Conservation (phyloP, 163 green algal genomes). For the Chlamydomonas reinhardtii region DNA sequence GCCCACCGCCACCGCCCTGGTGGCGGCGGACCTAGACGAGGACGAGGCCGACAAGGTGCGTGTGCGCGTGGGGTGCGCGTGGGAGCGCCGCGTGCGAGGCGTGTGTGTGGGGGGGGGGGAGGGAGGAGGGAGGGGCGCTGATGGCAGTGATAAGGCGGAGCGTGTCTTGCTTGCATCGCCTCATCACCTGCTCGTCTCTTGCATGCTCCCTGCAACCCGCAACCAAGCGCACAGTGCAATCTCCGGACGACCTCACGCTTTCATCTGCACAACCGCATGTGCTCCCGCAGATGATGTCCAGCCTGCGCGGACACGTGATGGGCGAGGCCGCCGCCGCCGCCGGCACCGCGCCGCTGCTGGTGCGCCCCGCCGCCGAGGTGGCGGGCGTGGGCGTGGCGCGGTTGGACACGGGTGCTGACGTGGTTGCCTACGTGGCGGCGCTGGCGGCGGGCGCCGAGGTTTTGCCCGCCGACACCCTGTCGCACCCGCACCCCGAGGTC, state of each 20-base stretch:
- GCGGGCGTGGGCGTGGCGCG: constrained; percentile 15
- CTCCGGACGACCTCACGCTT: too few relatives aligned
- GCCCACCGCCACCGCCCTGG: not conserved
- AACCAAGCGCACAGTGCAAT: too few relatives aligned
- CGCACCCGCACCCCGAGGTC: constrained; percentile 22
- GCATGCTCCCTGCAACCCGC: too few relatives aligned
- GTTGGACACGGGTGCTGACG: not conserved
- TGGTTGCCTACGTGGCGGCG: constrained; percentile 5
- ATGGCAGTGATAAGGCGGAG: too few relatives aligned
- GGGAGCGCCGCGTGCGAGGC: not conserved
- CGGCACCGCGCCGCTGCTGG: not conserved
- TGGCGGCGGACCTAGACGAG: not conserved
- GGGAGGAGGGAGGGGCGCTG: too few relatives aligned
- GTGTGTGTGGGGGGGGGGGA: not conserved
- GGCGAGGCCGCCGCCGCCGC: not conserved
- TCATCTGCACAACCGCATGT: too few relatives aligned
- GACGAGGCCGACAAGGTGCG: constrained; percentile 13
- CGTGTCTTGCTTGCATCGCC: too few relatives aligned
- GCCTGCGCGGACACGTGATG: not conserved
- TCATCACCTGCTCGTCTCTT: too few relatives aligned
- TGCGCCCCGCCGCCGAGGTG: not conserved
- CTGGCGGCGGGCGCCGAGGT: not conserved
- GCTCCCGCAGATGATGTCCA: constrained; percentile 9
- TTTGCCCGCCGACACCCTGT: constrained; percentile 12
- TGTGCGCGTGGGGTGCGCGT: not conserved